Percentiles rank a stretch among this genome's conserved stretches.
These are phyloP conservation scores for Saccharomycopsis crataegensis DNA, from an alignment of 1,139 yeast genomes.

Conservation along the genomic window DNA sequence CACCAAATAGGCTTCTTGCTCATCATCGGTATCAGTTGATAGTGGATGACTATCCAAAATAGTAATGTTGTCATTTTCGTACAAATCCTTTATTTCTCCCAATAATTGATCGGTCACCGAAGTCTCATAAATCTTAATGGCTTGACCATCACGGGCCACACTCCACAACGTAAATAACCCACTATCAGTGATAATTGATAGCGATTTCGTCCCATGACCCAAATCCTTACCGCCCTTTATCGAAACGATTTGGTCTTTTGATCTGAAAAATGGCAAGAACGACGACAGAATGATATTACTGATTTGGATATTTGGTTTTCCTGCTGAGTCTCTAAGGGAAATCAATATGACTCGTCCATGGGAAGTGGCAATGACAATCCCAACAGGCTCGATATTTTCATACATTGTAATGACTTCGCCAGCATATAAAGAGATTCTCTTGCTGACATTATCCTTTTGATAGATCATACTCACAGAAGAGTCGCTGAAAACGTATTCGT, in stretches of 20 bases:
- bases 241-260: slow-evolving; percentile 44
- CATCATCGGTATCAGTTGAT: slow-evolving; percentile 22
- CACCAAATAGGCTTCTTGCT: slow-evolving; percentile 40
- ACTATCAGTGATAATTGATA: slow-evolving; percentile 32
- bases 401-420: slow-evolving; percentile 53
- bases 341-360: slow-evolving; percentile 59
- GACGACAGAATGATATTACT: slow-evolving; percentile 7
- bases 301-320: slow-evolving; percentile 40
- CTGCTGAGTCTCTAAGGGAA: slow-evolving; percentile 59
- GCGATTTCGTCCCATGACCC: slow-evolving; percentile 44
- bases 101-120: slow-evolving; percentile 30
- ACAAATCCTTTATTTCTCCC: slow-evolving; percentile 35
- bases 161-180: slow-evolving; percentile 44
- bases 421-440: slow-evolving; percentile 33
- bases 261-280: slow-evolving; percentile 13
- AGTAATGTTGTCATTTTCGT: slow-evolving; percentile 33
- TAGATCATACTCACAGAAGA: slow-evolving; percentile 10
- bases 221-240: slow-evolving; percentile 47
- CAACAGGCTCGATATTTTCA: slow-evolving; percentile 67
- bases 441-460: slow-evolving; percentile 23
- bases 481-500: slow-evolving; percentile 45
- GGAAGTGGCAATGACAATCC: slow-evolving; percentile 65
- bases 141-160: slow-evolving; percentile 38
- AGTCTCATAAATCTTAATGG: slow-evolving; percentile 31
- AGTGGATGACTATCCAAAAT: slow-evolving; percentile 48